These are phyloP conservation scores for Backusella australiensis DNA, from an alignment of 192 early-diverging fungal genomes.

Conservation along the genomic window DNA sequence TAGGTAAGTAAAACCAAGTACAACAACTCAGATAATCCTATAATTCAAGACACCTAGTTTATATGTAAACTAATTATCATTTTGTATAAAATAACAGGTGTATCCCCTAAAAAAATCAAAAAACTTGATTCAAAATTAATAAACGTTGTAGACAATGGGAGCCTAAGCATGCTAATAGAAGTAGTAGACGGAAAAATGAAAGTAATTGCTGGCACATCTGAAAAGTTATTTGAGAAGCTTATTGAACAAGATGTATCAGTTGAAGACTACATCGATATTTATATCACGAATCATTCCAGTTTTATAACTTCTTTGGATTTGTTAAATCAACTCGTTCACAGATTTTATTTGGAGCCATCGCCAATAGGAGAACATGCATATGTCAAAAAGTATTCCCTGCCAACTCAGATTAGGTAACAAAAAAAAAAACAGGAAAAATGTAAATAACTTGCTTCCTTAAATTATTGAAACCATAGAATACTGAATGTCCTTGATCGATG, in stretches of 20 bases:
- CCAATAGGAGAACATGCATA: conserved; percentile 38
- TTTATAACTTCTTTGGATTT: conserved; percentile 58
- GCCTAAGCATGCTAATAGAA: conserved; percentile 59
- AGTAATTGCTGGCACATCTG: conserved; percentile 58
- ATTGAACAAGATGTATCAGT: conserved; percentile 64
- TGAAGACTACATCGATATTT: conserved; percentile 71
- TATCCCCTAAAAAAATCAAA: background rate
- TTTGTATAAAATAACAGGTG: background rate
- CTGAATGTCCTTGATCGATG: conserved; percentile 60
- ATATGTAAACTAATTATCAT: background rate
- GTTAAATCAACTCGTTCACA: conserved; percentile 51
- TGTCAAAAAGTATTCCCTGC: conserved; percentile 43
- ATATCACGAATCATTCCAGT: conserved; percentile 56
- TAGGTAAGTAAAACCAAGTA: background rate
- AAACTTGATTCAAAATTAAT: conserved; percentile 19
- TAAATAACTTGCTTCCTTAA: background rate
- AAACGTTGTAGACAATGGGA: conserved; percentile 51
- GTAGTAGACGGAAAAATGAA: conserved; percentile 48
- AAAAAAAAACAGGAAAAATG: background rate
- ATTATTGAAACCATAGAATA: conserved; percentile 37
- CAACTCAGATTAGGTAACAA: conserved; percentile 55
- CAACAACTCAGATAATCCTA: background rate
- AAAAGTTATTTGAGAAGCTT: conserved; percentile 54
- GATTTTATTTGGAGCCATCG: conserved; percentile 55
- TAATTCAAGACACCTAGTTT: background rate